Evolutionary conservation across 1,139 yeast genomes (phyloP).

Genomic region (Yamadazyma oceani): DNA sequence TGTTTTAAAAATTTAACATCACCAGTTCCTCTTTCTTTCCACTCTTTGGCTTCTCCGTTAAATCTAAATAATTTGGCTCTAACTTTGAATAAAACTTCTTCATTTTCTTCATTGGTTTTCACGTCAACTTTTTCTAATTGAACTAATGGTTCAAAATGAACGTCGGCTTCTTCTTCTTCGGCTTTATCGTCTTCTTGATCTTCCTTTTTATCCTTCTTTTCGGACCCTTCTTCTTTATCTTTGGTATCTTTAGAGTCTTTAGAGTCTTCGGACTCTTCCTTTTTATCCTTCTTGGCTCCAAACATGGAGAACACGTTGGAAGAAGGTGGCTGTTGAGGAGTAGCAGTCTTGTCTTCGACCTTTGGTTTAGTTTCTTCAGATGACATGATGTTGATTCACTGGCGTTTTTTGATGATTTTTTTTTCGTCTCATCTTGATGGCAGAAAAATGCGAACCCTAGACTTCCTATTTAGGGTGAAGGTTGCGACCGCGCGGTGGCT

Average conservation of each 20-base stretch:
- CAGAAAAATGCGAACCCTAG: conserved; percentile 1
- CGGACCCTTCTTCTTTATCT: conserved; percentile 28
- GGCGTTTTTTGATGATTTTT: conserved; percentile 1
- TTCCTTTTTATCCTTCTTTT: conserved; percentile 31
- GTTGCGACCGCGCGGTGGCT: too few relatives aligned
- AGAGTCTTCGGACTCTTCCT: conserved; percentile 37
- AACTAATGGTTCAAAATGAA: conserved; percentile 95
- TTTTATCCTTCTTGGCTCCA: conserved; percentile 76
- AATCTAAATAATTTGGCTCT: conserved; percentile 95
- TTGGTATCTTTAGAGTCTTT: conserved; percentile 43
- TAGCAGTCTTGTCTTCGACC: conserved; percentile 14
- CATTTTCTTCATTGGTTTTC: conserved; percentile 95
- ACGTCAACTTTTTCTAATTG: conserved; percentile 89
- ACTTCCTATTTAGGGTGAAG: not conserved
- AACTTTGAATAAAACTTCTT: conserved; percentile 82
- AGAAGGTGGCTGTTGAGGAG: conserved; percentile 55
- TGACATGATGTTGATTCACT: conserved; percentile 25
- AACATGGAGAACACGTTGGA: conserved; percentile 86
- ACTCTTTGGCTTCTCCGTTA: conserved; percentile 80
- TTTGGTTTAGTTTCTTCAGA: conserved; percentile 37
- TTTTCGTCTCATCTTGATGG: conserved; percentile 11
- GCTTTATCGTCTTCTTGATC: conserved; percentile 63
- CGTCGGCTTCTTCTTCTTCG: conserved; percentile 88
- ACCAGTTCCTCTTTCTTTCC: conserved; percentile 99
- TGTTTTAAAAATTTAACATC: conserved; percentile 95